Base-by-base conservation (phyloP, 148 eudicot species). In the Diospyros kaki region DNA sequence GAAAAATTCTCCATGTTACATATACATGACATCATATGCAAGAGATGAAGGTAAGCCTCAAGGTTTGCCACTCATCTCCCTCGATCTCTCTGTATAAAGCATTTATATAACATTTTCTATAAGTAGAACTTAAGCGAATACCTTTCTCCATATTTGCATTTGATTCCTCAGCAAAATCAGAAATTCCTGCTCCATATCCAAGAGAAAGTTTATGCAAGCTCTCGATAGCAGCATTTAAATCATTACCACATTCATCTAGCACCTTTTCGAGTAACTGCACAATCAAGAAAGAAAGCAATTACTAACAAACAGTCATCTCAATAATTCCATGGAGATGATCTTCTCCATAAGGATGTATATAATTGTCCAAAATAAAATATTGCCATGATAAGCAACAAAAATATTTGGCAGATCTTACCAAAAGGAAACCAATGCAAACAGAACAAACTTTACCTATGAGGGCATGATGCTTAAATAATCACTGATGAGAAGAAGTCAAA, bases 181-280 rank as follows among this genome's bases (percentile, higher is more conserved):
- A 17, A 64, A 79, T 79, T 18, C 79, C 84, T 38, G 78, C 81
- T 0, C 80, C 74, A 51, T 84, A 76, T 42, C 82, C 80, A 68
- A 88, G 73, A 78, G 86, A 83, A 42, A 93, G 84, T 68, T 86
- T 88, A 48, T 88, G 83, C 78, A 93, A 82, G 74, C 89, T 81
- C 83, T 86, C 89, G 68, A 93, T 84, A 43, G 97, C 97, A 68
- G 79, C 79, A 78, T 88, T 89, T 74, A 93, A 66, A 75, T 93
- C 97, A 84, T 82, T 75, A 68, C 83, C 89, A 58, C 89, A 88
- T 83, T 86, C 94, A 60, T 83, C 89, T 56, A 93, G 76, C 1
- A 80, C 89, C 80, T 78, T 87, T 82, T 88, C 92, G 65, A 93
- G 80, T 75, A 84, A 66, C 98, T 93, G 86, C 72, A 71, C 64